phyloP scores from a whole-genome alignment of 2,329 filamentous ascomycete genomes.

The Clonostachys rosea region DNA sequence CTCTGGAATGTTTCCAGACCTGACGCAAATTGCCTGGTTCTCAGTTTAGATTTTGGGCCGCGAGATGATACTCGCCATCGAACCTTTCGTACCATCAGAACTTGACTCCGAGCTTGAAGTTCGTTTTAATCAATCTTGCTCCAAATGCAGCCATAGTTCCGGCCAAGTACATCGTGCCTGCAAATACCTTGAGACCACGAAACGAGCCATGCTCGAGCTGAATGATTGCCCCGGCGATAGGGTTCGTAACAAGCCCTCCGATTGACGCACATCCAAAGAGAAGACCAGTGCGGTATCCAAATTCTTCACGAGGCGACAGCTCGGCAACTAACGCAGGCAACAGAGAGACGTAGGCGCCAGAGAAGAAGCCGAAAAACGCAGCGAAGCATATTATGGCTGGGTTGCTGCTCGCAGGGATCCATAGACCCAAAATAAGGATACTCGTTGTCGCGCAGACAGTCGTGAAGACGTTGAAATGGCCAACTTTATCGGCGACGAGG shows the following conservation, averaged over 20 bases:
- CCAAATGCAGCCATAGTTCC: background rate
- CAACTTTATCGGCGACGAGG: slow-evolving; percentile 25
- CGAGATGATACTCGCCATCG: too few species aligned
- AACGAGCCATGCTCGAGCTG: background rate
- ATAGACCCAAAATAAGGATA: slow-evolving; percentile 28
- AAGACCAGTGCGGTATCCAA: slow-evolving; percentile 1
- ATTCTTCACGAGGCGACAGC: background rate
- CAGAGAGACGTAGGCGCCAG: slow-evolving; percentile 55
- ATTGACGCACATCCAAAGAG: slow-evolving; percentile 48
- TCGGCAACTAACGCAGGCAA: slow-evolving; percentile 53
- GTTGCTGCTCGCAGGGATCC: slow-evolving; percentile 21
- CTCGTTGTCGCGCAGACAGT: slow-evolving; percentile 36
- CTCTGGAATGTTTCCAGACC: too few species aligned
- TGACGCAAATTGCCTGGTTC: too few species aligned
- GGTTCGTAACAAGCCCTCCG: slow-evolving; percentile 55
- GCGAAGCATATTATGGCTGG: slow-evolving; percentile 53
- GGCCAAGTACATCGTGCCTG: background rate
- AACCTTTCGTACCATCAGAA: too few species aligned
- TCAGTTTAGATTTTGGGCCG: too few species aligned
- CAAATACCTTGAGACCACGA: too few species aligned
- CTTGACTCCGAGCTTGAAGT: too few species aligned
- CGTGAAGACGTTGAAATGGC: slow-evolving; percentile 31
- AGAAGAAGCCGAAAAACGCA: slow-evolving; percentile 58
- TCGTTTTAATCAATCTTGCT: too few species aligned
- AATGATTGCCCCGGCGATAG: slow-evolving; percentile 29